Base-by-base conservation (phyloP, 331 rosid genomes). In the Pyracantha coccinea region DNA sequence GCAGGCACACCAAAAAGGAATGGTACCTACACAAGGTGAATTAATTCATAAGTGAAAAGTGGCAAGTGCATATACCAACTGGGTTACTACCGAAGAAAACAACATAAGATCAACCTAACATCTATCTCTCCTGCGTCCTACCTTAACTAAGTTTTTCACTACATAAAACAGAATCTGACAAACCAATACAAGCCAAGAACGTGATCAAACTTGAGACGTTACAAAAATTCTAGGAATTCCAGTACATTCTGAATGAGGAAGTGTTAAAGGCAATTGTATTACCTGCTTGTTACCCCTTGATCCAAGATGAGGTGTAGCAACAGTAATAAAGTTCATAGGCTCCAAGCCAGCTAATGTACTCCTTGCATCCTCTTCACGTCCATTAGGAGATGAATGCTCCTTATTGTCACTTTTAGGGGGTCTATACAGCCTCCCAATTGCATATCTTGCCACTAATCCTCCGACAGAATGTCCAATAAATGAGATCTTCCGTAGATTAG, bases 201-300 rank as follows among this genome's bases (percentile, higher is more conserved):
- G 1, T 28, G 41, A 5, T 28, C 68, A 28, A 15, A 4, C 27
- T 60, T 6, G 33, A 60, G 33, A 25, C 1, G 23, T 16, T 52
- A 35, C 55, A n/a, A 55, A 71, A 20, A 29, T 4, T 31, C 32
- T 28, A 59, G 62, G 20, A 52, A 19, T n/a, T 53, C 5, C 1
- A 20, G 41, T 29, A 29, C 47, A 35, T 35, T 23, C 44, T 74
- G 29, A 41, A 66, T 25, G 55, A 27, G 55, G 1, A 57, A 25
- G 54, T 2, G 57, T 52, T 38, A 31, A 75, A 64, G 29, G 38
- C 12, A 68, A 21, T 7, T 19, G 31, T 6, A 54, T 1, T 80
- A 95, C 99, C 97, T 95, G 99, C 84, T 88, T 92, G 79, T 95
- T 85, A 69, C 97, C 97, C 91, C 99, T 95, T 44, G 99, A 95